phyloP scores from a whole-genome alignment of 106 monocot genomes.

The Acorus calamus region DNA sequence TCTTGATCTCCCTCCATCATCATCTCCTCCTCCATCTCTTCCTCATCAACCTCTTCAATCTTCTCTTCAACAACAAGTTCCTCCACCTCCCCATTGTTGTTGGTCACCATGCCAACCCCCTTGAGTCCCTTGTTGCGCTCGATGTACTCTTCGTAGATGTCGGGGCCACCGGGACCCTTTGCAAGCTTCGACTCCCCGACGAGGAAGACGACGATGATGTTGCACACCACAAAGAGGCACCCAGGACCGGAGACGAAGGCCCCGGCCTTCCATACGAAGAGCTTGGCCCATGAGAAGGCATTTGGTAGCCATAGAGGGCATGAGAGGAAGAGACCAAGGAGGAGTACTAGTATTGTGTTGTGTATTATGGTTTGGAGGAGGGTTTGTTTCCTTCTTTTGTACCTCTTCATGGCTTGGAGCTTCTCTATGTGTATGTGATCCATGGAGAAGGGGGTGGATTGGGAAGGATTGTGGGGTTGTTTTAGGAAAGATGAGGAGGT shows the following conservation, averaged over 20 bases:
- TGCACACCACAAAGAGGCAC: constrained; percentile 38
- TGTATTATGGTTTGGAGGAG: constrained; percentile 19
- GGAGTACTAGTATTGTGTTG: constrained; percentile 3
- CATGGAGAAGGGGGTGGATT: constrained; percentile 8
- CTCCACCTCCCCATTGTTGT: background rate
- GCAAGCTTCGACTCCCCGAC: constrained; percentile 21
- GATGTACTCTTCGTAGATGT: constrained; percentile 8
- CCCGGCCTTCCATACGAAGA: constrained; percentile 14
- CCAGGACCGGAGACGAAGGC: constrained; percentile 5
- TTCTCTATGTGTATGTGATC: constrained; percentile 34
- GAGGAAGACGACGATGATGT: constrained; percentile 45
- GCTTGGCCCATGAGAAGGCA: constrained; percentile 6
- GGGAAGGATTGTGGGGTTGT: background rate
- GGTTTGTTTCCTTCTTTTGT: constrained; percentile 14
- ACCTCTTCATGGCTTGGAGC: constrained; percentile 38
- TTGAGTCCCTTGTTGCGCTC: background rate
- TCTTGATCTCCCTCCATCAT: background rate
- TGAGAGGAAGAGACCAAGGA: constrained; percentile 34
- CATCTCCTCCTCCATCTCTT: background rate
- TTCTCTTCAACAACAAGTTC: background rate
- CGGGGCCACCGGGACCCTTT: too few relatives aligned
- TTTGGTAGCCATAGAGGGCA: constrained; percentile 30
- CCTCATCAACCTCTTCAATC: background rate
- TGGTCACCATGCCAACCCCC: background rate
- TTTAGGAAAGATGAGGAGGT: too few relatives aligned